Evolutionary conservation across 1,284 basidiomycete species (phyloP).

Genomic region (Microbotryum scabiosae): DNA sequence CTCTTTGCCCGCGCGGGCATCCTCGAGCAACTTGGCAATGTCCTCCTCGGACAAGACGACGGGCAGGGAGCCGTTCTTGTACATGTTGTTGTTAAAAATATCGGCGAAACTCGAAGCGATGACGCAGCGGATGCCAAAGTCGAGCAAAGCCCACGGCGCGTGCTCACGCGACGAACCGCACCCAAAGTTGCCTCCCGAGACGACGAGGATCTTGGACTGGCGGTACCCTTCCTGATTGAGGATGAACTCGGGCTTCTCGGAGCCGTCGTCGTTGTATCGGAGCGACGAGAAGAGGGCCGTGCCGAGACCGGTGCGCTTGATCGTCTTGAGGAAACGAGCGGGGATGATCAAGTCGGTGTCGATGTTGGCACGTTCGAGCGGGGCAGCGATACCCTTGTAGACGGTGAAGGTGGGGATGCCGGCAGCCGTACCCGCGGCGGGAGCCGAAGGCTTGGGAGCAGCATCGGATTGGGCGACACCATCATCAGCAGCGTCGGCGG

Average conservation of each 20-base stretch:
- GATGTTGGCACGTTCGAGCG: slow-evolving; percentile 74
- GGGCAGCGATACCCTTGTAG: slow-evolving; percentile 71
- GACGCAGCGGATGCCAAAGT: slow-evolving; percentile 83
- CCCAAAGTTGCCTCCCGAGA: slow-evolving; percentile 86
- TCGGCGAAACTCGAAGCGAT: slow-evolving; percentile 92
- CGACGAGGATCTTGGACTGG: slow-evolving; percentile 73
- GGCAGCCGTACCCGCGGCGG: slow-evolving; percentile 50
- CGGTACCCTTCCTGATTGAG: slow-evolving; percentile 79
- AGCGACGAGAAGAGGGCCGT: slow-evolving; percentile 77
- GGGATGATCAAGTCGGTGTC: slow-evolving; percentile 98
- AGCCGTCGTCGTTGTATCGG: slow-evolving; percentile 65
- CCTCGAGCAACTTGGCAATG: slow-evolving; percentile 65
- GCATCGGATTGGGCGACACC: slow-evolving; percentile 31
- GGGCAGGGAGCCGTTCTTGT: slow-evolving; percentile 96
- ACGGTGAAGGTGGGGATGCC: slow-evolving; percentile 66
- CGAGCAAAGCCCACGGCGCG: slow-evolving; percentile 92
- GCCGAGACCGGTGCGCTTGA: slow-evolving; percentile 88
- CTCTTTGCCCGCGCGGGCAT: slow-evolving; percentile 69
- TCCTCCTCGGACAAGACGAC: slow-evolving; percentile 66
- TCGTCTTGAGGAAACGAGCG: slow-evolving; percentile 58
- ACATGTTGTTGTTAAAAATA: slow-evolving; percentile 67
- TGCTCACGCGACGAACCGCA: slow-evolving; percentile 88
- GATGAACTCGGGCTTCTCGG: slow-evolving; percentile 72
- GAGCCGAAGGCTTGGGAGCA: slow-evolving; percentile 17
- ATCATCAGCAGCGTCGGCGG: slow-evolving; percentile 38